Conservation (phyloP, 306 rosid genomes). For the Crataegus laevigata region DNA sequence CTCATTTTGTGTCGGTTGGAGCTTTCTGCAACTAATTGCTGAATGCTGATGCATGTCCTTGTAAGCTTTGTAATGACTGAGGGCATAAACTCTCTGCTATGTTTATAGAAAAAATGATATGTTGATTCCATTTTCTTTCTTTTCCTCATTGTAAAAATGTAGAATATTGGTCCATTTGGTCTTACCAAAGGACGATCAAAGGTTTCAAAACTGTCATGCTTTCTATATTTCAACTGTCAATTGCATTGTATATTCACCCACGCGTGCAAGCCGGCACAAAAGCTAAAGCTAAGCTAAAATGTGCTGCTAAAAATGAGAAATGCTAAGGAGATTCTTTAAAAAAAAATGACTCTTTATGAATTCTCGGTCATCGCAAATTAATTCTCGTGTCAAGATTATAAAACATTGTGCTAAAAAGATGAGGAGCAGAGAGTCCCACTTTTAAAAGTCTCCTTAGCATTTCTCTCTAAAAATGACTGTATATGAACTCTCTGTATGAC, state of each 20-base stretch:
- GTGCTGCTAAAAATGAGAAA: neutral
- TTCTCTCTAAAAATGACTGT: no score
- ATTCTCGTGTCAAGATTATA: no score
- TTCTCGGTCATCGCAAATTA: rapidly evolving
- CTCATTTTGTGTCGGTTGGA: no score
- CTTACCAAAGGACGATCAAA: neutral
- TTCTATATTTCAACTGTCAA: neutral
- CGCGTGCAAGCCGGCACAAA: neutral
- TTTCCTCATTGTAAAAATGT: no score
- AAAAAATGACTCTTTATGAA: no score
- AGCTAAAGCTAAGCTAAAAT: neutral
- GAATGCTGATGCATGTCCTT: neutral
- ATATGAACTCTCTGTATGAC: no score
- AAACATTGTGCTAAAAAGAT: no score
- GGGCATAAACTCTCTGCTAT: neutral
- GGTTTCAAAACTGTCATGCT: neutral
- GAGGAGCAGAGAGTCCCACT: no score
- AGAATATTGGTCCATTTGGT: neutral
- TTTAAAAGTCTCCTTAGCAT: no score
- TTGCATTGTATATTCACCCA: neutral
- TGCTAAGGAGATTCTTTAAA: no score
- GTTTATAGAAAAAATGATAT: neutral
- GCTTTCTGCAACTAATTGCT: no score
- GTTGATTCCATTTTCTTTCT: neutral
- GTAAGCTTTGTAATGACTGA: neutral